Base-by-base conservation (phyloP, 78 protist species). In the Guillardia theta region DNA sequence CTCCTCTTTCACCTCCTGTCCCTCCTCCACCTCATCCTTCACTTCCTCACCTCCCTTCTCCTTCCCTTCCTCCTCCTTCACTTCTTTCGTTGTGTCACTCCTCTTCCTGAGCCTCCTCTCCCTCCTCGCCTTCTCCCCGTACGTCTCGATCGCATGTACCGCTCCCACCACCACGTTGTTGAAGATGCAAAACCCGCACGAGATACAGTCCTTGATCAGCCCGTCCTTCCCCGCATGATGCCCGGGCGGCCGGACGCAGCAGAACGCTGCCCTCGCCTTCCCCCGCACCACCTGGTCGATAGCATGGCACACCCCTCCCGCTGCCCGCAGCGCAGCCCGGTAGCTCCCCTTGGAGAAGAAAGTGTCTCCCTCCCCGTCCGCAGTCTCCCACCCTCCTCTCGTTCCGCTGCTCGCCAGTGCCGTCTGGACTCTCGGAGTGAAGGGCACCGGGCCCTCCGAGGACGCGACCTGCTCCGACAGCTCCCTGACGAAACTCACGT, bases 161-260 rank as follows among this genome's bases (percentile, higher is more conserved):
- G 97, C 97, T 44, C 95, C 97, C 44, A 97, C 92, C n/a, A 97
- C 96, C 39, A 96, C 97, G 93, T 96, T 95, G 92, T 96, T 96
- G 46, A 96, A 90, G 33, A 96, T 37, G 95, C 98, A 97, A 41
- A 96, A 97, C 12, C 98, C 98, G 48, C 95, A 96, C 0, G 97
- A 96, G 44, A 94, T 94, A 0, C 96, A 95, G 50, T 93, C 96
- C 53, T 93, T 87, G 0, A 95, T 95, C 64, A 95, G 94, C 37
- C 96, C 96, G 45, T 70, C 36, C 45, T 33, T 24, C 41, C 83
- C 83, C 41, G 83, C 41, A 43, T 70, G 83, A 43, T 70, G 83
- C 41, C 83, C 33, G 9, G 83, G 97, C 43, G 97, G 96, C 24
- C 97, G 64, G 39, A 96, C 78, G 41, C 96, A 96, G 76, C 97